These are phyloP conservation scores for Talaromyces sp. DNA, from an alignment of 2,329 filamentous ascomycete genomes.

Conservation along the genomic window DNA sequence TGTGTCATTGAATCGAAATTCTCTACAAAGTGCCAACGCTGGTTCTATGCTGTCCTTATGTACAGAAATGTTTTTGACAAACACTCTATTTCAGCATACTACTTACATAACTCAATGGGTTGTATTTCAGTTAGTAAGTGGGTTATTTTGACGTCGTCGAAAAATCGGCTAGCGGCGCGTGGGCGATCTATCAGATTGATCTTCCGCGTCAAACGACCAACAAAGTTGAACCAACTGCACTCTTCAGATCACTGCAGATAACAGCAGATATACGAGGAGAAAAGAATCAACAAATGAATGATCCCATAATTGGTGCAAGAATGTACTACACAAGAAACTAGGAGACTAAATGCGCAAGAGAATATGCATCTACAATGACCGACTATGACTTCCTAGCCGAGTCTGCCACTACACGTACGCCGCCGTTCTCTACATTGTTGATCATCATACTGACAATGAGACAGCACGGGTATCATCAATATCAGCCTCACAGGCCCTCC, in stretches of 20 bases:
- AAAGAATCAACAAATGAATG: neutral
- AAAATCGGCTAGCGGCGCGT: conserved; percentile 1
- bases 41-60: neutral
- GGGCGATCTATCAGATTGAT: neutral
- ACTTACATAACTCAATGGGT: neutral
- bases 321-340: neutral
- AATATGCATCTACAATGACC: conserved; percentile 11
- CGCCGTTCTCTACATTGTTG: neutral
- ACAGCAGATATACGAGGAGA: neutral
- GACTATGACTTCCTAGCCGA: conserved; percentile 21
- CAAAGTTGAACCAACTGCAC: neutral
- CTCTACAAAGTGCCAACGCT: neutral
- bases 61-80: neutral
- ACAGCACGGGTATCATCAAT: conserved; percentile 36
- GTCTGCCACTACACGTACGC: neutral
- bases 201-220: neutral
- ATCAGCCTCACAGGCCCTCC: conserved; percentile 39
- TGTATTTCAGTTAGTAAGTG: neutral
- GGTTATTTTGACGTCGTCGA: neutral
- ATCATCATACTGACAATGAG: conserved; percentile 4
- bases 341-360: neutral
- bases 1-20: neutral
- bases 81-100: neutral
- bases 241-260: neutral
- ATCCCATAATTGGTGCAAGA: too few species aligned